Base-by-base conservation (phyloP, 1,139 yeast genomes). In the Hansenula sp. region DNA sequence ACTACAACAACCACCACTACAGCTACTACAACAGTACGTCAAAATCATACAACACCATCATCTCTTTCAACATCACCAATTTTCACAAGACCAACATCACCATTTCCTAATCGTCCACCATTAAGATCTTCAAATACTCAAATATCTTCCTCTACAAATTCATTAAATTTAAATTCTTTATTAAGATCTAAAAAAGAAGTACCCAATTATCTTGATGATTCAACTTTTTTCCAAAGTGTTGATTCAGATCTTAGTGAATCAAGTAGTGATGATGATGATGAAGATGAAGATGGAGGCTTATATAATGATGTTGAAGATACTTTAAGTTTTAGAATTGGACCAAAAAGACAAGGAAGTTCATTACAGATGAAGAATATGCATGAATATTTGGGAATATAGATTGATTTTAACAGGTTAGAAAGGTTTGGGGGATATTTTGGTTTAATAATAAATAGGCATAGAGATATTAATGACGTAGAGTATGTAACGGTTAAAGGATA, bases 131-230 rank as follows among this genome's bases (percentile, higher is more conserved):
- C 18, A 25, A 12, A 32, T 2, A 29, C 29, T 8, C 26, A 36
- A 21, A 7, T 57, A 43, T 33, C 59, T 11, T 33, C 49, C 3
- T 53, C 57, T 2, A 42, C 50, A 10, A 51, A 52, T 34, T 46
- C 52, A 16, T 34, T 50, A 14, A 47, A 53, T 37, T 29, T 53
- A 29, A 52, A 48, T 41, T 47, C 51, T 2, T 35, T 47, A n/a
- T 34, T 53, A 3, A 39, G 46, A 11, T 45, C 57, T 9, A 52
- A 51, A 31, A 50, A 46, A 24, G 53, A 48, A 3, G 49, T 50
- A 12, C 51, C 55, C 2, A 40, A 53, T 17, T 46, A 44, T 28
- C 28, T 50, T n/a, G 57, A 52, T 34, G 54, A 48, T 16, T 41
- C 50, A 3, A 51, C 48, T 22, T 45, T 29, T 33, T 49, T 45